These are phyloP conservation scores for Candolleomyces aberdarensis DNA, from an alignment of 768 basidiomycete species.

Conservation along the genomic window DNA sequence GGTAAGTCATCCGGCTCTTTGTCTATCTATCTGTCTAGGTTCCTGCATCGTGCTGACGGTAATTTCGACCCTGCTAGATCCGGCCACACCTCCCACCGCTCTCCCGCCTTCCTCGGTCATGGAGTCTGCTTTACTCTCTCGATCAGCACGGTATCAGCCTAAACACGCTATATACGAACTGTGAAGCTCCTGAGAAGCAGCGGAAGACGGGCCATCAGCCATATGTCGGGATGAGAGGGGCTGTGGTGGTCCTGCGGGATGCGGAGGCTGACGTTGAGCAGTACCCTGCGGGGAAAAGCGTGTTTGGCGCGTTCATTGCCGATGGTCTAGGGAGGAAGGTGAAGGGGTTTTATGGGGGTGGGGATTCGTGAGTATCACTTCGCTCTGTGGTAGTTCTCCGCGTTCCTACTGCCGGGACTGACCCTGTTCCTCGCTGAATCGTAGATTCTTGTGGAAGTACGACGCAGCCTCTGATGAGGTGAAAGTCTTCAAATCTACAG, in stretches of 20 bases:
- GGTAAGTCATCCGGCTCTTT: constrained; percentile 39
- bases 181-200: constrained; percentile 39
- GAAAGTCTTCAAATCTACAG: constrained; percentile 78
- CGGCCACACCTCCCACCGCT: constrained; percentile 73
- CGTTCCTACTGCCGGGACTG: neutral
- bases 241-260: constrained; percentile 67
- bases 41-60: neutral
- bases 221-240: constrained; percentile 29
- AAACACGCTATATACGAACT: constrained; percentile 77
- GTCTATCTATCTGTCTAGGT: constrained; percentile 4
- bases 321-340: constrained; percentile 64
- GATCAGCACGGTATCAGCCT: constrained; percentile 96
- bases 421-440: neutral
- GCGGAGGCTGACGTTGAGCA: constrained; percentile 56
- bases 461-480: constrained; percentile 37
- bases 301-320: constrained; percentile 84
- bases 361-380: constrained; percentile 62
- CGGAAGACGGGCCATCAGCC: constrained; percentile 22
- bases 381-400: neutral
- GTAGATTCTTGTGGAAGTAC: constrained; percentile 77
- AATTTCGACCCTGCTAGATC: constrained; percentile 41
- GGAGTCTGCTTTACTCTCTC: constrained; percentile 84
- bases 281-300: constrained; percentile 31
- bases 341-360: constrained; percentile 80
- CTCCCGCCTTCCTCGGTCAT: constrained; percentile 61